A percentile compares a stretch with the other conserved stretches of the same genome.
These are phyloP conservation scores for Monilinia polystroma DNA, from an alignment of 2,329 filamentous ascomycete species.

Conservation along the genomic window DNA sequence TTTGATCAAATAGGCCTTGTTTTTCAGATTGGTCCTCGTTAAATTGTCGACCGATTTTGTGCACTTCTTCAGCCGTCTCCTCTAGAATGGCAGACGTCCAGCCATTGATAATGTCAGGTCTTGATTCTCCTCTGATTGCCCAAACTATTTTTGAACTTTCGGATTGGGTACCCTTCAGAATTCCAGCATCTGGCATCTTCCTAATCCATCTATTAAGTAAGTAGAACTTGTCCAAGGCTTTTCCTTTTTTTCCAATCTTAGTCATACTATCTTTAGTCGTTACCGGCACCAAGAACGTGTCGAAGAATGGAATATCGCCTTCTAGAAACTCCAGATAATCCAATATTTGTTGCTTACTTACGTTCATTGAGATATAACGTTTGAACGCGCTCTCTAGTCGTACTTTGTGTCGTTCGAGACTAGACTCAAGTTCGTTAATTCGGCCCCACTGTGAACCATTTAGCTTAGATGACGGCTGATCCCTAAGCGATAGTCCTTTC, in stretches of 20 bases:
- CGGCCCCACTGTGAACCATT: constrained; percentile 42
- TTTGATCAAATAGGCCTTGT: constrained; percentile 47
- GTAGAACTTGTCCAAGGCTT: constrained; percentile 47
- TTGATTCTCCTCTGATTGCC: constrained; percentile 45
- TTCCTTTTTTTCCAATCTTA: constrained; percentile 48
- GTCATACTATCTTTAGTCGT: constrained; percentile 46
- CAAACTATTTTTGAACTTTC: constrained; percentile 48
- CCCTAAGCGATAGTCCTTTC: constrained; percentile 47
- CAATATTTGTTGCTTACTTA: constrained; percentile 39
- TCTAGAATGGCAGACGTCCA: constrained; percentile 50
- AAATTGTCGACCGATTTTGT: constrained; percentile 43
- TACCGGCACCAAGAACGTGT: constrained; percentile 55
- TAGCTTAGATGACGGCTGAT: constrained; percentile 43
- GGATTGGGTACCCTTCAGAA: constrained; percentile 42
- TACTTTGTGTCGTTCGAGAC: constrained; percentile 40
- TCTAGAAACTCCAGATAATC: constrained; percentile 53
- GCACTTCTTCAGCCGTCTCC: constrained; percentile 51
- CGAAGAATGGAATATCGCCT: constrained; percentile 51
- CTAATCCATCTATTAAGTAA: constrained; percentile 54
- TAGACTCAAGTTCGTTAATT: constrained; percentile 45
- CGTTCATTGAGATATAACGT: constrained; percentile 27
- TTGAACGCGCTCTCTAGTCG: constrained; percentile 31
- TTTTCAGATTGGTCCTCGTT: constrained; percentile 46
- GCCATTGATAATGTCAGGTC: constrained; percentile 41
- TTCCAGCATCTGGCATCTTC: constrained; percentile 47